Evolutionary conservation across 2,329 filamentous ascomycete genomes (phyloP).

Genomic region (Aspergillus fijiensis): DNA sequence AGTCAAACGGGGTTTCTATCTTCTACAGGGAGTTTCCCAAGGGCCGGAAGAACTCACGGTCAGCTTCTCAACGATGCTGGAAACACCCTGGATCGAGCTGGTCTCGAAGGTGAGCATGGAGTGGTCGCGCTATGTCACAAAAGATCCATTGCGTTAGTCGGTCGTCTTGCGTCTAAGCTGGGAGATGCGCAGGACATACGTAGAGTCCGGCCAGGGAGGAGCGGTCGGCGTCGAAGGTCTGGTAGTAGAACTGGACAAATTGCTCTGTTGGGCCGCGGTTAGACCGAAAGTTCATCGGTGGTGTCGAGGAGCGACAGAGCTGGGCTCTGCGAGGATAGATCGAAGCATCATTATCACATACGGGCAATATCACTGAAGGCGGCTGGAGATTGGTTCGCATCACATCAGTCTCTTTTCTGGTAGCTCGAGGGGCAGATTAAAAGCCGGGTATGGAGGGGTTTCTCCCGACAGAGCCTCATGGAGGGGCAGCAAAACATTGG

Average conservation of each 20-base stretch:
- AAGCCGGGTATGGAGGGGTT: constrained; percentile 14
- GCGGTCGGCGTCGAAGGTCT: constrained; percentile 76
- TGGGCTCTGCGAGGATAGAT: neutral
- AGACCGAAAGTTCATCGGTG: constrained; percentile 16
- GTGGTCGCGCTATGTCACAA: constrained; percentile 61
- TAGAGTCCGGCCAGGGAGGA: constrained; percentile 68
- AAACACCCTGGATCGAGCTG: constrained; percentile 61
- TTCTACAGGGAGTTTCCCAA: neutral
- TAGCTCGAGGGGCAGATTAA: constrained; percentile 1
- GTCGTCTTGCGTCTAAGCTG: neutral
- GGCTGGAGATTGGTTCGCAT: constrained; percentile 26
- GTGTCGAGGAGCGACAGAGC: neutral
- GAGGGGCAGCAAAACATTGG: constrained; percentile 24
- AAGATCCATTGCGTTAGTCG: neutral
- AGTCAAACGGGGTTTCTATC: neutral
- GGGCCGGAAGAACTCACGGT: constrained; percentile 54
- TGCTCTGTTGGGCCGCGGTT: constrained; percentile 59
- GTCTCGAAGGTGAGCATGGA: constrained; percentile 96
- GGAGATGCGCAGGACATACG: constrained; percentile 55
- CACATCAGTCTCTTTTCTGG: constrained; percentile 14
- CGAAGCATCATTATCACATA: constrained; percentile 28
- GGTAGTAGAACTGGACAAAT: constrained; percentile 90
- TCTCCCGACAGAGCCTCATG: constrained; percentile 15
- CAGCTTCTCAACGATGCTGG: constrained; percentile 76
- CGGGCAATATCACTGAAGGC: constrained; percentile 42